Conservation (phyloP, 768 basidiomycete species). For the Tylopilus cervinicoccineus region DNA sequence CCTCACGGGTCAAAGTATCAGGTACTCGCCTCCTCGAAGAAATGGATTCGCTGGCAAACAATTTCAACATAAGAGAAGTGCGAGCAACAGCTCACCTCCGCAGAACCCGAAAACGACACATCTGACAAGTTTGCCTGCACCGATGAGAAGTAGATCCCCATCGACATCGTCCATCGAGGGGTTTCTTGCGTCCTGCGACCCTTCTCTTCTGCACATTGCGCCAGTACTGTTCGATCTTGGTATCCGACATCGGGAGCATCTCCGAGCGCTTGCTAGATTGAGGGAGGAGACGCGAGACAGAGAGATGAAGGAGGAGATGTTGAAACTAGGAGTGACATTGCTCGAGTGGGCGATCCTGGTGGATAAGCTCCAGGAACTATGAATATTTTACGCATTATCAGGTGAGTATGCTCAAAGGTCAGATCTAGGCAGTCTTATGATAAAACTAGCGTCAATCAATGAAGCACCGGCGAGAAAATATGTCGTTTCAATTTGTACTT, state of each 20-base stretch:
- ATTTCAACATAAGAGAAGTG: constrained; percentile 10
- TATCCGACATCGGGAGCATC: constrained; percentile 54
- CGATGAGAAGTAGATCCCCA: constrained; percentile 29
- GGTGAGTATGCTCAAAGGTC: constrained; percentile 2
- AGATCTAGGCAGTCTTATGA: not conserved
- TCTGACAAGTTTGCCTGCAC: constrained; percentile 8
- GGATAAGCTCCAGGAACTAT: constrained; percentile 51
- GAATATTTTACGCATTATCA: not conserved
- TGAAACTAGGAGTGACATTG: constrained; percentile 63
- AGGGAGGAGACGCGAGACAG: constrained; percentile 64
- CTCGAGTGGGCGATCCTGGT: constrained; percentile 79
- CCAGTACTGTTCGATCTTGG: constrained; percentile 57
- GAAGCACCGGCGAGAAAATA: not conserved
- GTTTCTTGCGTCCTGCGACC: constrained; percentile 58
- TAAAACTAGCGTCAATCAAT: not conserved
- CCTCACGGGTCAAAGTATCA: constrained; percentile 25
- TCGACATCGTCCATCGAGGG: constrained; percentile 43
- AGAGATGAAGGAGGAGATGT: constrained; percentile 66
- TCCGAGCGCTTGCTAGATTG: constrained; percentile 57
- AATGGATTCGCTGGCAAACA: constrained; percentile 11
- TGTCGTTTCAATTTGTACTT: not conserved
- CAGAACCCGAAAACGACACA: constrained; percentile 11
- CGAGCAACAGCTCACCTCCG: constrained; percentile 21
- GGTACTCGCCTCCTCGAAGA: constrained; percentile 20
- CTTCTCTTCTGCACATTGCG: constrained; percentile 59